phyloP scores from a whole-genome alignment of 2,329 filamentous ascomycete species.

The Nannizziopsis barbatae region DNA sequence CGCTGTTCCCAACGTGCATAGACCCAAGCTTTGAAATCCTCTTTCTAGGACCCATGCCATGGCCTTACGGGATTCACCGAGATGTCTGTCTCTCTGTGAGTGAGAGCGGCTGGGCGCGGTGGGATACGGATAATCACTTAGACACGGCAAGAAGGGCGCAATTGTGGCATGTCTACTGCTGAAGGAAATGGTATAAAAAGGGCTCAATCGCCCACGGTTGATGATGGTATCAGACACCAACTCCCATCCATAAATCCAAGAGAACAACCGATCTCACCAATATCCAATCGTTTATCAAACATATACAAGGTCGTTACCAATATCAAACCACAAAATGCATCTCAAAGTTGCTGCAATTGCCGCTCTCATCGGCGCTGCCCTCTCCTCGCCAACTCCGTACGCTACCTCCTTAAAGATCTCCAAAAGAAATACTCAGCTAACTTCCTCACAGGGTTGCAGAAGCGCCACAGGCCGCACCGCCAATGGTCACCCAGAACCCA shows the following conservation, averaged over 20 bases:
- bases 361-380: not conserved
- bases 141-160: too few species aligned
- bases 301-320: not conserved
- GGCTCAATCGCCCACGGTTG: not conserved
- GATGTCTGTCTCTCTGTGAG: not conserved
- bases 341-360: not conserved
- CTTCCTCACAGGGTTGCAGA: not conserved
- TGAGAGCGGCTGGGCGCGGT: constrained; percentile 3
- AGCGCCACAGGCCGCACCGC: not conserved
- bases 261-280: not conserved
- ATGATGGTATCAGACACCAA: not conserved
- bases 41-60: not conserved
- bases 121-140: not conserved
- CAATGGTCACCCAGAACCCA: constrained; percentile 3
- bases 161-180: not conserved
- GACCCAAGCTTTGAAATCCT: not conserved
- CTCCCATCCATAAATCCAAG: not conserved
- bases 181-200: constrained; percentile 1
- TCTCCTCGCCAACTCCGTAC: constrained; percentile 2
- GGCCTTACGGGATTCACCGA: not conserved
- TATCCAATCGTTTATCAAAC: not conserved
- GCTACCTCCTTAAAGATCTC: not conserved
- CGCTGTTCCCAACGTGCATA: not conserved
- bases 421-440: not conserved
- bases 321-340: not conserved